phyloP scores from a whole-genome alignment of 169 alveolate species.

The Gregarina niphandrodes region DNA sequence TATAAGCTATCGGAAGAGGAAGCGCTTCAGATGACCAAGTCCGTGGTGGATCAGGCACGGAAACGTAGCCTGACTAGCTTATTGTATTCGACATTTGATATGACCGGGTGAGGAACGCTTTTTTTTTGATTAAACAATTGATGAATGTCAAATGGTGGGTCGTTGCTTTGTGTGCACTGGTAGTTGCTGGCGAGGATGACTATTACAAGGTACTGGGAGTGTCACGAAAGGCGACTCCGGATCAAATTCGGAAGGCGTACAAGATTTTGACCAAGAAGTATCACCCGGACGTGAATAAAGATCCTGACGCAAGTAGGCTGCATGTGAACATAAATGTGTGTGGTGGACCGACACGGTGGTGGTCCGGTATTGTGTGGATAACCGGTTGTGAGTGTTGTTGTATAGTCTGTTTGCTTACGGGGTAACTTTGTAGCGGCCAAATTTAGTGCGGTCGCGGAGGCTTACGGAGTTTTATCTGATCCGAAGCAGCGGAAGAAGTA shows the following conservation, averaged over 20 bases:
- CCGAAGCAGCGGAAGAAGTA: constrained; percentile 37
- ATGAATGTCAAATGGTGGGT: too few species aligned
- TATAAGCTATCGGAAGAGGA: too few species aligned
- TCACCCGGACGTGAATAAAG: constrained; percentile 63
- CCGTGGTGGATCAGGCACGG: too few species aligned
- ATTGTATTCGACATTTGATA: too few species aligned
- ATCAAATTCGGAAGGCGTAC: constrained; percentile 58
- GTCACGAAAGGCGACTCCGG: constrained; percentile 17
- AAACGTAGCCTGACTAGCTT: too few species aligned
- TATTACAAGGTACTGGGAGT: constrained; percentile 31
- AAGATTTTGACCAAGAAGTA: constrained; percentile 46
- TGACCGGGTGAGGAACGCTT: too few species aligned
- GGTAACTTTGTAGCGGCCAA: constrained; percentile 14
- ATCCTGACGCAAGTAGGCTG: constrained; percentile 17
- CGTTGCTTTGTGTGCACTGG: too few species aligned
- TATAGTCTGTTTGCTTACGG: neutral
- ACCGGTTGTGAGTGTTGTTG: constrained; percentile 2
- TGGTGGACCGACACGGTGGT: neutral
- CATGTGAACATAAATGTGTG: neutral
- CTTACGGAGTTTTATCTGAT: constrained; percentile 61
- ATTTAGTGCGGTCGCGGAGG: constrained; percentile 61
- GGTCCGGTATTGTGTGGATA: neutral
- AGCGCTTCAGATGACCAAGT: too few species aligned
- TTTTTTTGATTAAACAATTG: too few species aligned
- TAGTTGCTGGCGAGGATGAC: too few species aligned